Percentiles rank a stretch among this genome's conserved stretches.
Conservation (phyloP, 768 basidiomycete species). For the Termitomyces sp. region DNA sequence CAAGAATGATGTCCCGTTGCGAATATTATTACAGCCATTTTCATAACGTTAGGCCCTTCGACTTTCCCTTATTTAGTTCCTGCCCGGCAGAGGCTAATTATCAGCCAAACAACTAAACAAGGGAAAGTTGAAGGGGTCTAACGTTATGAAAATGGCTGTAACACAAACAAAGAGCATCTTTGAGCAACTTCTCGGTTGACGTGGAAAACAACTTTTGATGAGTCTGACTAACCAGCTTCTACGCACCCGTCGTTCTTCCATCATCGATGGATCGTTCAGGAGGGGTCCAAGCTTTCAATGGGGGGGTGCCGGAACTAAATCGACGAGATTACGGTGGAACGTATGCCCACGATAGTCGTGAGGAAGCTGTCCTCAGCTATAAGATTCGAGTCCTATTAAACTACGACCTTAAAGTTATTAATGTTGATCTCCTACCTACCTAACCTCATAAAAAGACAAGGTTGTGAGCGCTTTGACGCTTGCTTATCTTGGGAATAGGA, state of each 20-base stretch:
- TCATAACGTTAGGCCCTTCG: no score
- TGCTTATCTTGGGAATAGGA: not conserved
- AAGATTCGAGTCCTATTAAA: not conserved
- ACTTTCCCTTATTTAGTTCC: no score
- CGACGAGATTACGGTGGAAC: not conserved
- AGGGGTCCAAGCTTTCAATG: no score
- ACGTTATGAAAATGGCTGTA: no score
- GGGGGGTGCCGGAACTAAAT: no score
- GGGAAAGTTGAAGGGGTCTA: no score
- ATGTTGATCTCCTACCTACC: not conserved
- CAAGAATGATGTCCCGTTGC: not conserved
- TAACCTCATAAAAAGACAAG: not conserved
- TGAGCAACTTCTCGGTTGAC: not conserved
- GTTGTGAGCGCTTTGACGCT: not conserved
- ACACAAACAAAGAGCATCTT: not conserved
- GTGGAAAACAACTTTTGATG: not conserved
- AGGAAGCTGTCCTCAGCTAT: not conserved
- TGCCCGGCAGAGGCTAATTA: no score
- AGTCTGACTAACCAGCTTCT: not conserved
- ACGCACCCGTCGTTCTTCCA: not conserved
- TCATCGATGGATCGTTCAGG: no score
- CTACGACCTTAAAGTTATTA: not conserved
- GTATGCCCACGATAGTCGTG: not conserved
- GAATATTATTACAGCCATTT: no score
- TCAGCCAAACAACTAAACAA: no score